A percentile compares a stretch with the other conserved stretches of the same genome.
phyloP scores from a whole-genome alignment of 306 rosid genomes.

The Hylodesmum podocarpum region DNA sequence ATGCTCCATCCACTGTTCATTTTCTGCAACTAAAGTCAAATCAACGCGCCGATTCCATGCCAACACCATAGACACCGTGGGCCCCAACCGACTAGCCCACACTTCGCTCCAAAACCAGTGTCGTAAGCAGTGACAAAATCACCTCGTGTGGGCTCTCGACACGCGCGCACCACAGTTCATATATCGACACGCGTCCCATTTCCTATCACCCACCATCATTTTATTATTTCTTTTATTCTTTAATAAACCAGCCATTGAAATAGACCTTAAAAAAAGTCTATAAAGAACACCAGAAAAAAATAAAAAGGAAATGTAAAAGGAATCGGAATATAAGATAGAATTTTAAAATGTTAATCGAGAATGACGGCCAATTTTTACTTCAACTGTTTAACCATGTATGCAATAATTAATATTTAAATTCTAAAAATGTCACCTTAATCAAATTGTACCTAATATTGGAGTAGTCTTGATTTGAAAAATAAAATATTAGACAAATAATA shows the following conservation, averaged over 20 bases:
- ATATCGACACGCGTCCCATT: slow-evolving; percentile 50
- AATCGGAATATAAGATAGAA: background rate
- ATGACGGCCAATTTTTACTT: background rate
- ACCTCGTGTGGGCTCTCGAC: slow-evolving; percentile 42
- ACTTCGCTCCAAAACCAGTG: slow-evolving; percentile 54
- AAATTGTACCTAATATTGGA: background rate
- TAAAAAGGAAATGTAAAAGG: background rate
- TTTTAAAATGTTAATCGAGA: background rate
- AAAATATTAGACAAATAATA: background rate
- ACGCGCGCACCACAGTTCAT: slow-evolving; percentile 49
- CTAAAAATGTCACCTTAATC: background rate
- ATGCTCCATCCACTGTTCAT: slow-evolving; percentile 4
- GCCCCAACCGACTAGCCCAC: slow-evolving; percentile 47
- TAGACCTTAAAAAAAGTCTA: too few species aligned
- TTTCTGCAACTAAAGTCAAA: slow-evolving; percentile 17
- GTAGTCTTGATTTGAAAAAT: background rate
- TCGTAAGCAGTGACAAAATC: slow-evolving; percentile 93
- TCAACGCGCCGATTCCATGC: slow-evolving; percentile 48
- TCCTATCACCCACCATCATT: slow-evolving; percentile 26
- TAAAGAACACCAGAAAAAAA: background rate
- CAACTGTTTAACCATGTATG: background rate
- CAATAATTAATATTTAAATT: background rate
- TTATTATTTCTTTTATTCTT: background rate
- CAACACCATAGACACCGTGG: slow-evolving; percentile 32
- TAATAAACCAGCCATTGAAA: background rate